Evolutionary conservation across 805 yeast species (phyloP).

Genomic region (Cyberlindnera suaveolens): DNA sequence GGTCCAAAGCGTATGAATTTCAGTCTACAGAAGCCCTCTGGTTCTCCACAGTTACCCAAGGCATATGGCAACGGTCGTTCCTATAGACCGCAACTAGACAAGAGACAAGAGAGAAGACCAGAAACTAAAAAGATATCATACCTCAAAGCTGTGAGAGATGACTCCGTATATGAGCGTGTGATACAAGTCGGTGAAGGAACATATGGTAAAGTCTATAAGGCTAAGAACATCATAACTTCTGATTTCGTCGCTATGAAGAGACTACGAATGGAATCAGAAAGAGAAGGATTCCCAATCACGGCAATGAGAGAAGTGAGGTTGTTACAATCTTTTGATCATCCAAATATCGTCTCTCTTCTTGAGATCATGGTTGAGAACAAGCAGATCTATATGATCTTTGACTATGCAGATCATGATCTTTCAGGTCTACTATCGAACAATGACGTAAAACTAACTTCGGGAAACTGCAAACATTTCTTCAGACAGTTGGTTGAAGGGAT

Average conservation of each 20-base stretch:
- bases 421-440: slow-evolving; percentile 83
- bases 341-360: slow-evolving; percentile 69
- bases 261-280: slow-evolving; percentile 75
- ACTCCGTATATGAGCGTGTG: slow-evolving; percentile 52
- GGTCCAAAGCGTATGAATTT: slow-evolving; percentile 1
- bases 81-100: slow-evolving; percentile 1
- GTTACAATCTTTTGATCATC: slow-evolving; percentile 76
- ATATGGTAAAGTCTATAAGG: slow-evolving; percentile 93
- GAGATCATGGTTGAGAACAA: slow-evolving; percentile 84
- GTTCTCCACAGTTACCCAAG: not conserved
- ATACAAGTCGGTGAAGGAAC: slow-evolving; percentile 98
- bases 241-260: slow-evolving; percentile 82
- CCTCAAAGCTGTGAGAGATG: slow-evolving; percentile 18
- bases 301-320: slow-evolving; percentile 88
- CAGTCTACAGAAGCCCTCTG: not conserved
- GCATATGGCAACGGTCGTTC: slow-evolving; percentile 1
- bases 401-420: slow-evolving; percentile 89
- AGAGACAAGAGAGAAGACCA: not conserved
- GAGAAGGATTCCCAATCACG: slow-evolving; percentile 95
- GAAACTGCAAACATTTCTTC: slow-evolving; percentile 62
- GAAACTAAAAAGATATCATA: slow-evolving; percentile 12
- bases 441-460: slow-evolving; percentile 50
- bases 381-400: slow-evolving; percentile 83
- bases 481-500: slow-evolving; percentile 64
- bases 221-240: slow-evolving; percentile 61